A percentile compares a stretch with the other conserved stretches of the same genome.
These are phyloP conservation scores for Monocercomonoides exilis DNA, from an alignment of 78 protist species.

Conservation along the genomic window DNA sequence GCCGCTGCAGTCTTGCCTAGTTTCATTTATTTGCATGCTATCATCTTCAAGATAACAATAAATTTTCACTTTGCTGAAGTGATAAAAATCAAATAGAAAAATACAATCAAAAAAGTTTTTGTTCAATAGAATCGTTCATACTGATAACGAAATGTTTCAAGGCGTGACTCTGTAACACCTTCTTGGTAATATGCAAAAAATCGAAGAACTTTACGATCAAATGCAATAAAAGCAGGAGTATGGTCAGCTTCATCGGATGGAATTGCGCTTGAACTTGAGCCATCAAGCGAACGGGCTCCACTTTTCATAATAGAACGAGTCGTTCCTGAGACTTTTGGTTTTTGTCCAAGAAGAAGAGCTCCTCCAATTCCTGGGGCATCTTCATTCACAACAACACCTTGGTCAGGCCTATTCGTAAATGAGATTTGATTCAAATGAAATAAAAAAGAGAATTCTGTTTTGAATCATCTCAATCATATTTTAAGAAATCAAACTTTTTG, in stretches of 20 bases:
- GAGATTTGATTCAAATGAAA: not conserved
- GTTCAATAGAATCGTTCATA: too few species aligned
- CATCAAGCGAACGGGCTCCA: not conserved
- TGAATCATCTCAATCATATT: too few species aligned
- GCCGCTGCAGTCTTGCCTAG: slow-evolving; percentile 30
- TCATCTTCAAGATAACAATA: slow-evolving; percentile 40
- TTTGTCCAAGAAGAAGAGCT: not conserved
- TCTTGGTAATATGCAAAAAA: slow-evolving; percentile 28
- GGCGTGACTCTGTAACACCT: slow-evolving; percentile 5
- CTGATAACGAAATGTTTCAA: slow-evolving; percentile 4
- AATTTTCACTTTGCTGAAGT: slow-evolving; percentile 14
- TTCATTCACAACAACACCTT: not conserved
- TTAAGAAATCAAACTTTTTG: not conserved
- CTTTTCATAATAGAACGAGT: not conserved
- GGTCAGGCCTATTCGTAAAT: not conserved
- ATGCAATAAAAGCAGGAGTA: slow-evolving; percentile 17
- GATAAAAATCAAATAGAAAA: not conserved
- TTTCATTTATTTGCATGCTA: slow-evolving; percentile 38
- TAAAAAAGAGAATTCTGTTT: too few species aligned
- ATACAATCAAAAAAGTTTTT: too few species aligned
- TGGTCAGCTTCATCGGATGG: not conserved
- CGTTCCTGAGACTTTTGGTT: not conserved
- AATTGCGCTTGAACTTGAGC: not conserved
- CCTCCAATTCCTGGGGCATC: slow-evolving; percentile 6
- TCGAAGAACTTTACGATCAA: slow-evolving; percentile 16